These are phyloP conservation scores for Brettanomyces nanus DNA, from an alignment of 805 yeast genomes.

Conservation along the genomic window DNA sequence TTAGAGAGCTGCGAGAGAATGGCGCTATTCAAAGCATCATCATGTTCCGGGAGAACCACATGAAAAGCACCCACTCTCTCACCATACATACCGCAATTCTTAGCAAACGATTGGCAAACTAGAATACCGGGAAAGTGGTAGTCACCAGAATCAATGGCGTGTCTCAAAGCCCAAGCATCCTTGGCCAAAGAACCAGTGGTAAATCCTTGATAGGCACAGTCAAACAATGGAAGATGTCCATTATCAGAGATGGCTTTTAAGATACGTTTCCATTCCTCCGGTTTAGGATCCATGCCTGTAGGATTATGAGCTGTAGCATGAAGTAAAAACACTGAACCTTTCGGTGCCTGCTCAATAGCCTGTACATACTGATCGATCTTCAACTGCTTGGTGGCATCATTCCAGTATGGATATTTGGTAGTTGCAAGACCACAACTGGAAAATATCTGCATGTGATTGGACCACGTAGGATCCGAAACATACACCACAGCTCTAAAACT, in stretches of 20 bases:
- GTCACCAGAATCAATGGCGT: constrained; percentile 42
- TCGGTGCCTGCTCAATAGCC: constrained; percentile 57
- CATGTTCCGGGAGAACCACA: constrained; percentile 44
- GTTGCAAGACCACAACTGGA: constrained; percentile 59
- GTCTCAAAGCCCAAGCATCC: constrained; percentile 78
- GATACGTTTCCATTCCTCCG: constrained; percentile 71
- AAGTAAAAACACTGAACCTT: constrained; percentile 71
- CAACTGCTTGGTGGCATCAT: constrained; percentile 58
- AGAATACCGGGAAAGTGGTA: constrained; percentile 47
- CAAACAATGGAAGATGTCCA: constrained; percentile 76
- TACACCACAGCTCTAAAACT: constrained; percentile 41
- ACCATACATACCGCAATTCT: constrained; percentile 95
- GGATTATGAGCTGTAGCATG: constrained; percentile 99
- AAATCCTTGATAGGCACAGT: constrained; percentile 95
- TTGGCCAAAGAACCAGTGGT: constrained; percentile 79
- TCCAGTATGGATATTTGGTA: constrained; percentile 80
- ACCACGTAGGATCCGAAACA: constrained; percentile 94
- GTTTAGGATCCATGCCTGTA: constrained; percentile 90
- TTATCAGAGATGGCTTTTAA: constrained; percentile 50
- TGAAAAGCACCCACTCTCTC: constrained; percentile 96
- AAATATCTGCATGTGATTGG: constrained; percentile 85
- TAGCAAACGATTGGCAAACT: constrained; percentile 93
- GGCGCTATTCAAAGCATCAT: constrained; percentile 40
- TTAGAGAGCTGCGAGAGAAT: constrained; percentile 68
- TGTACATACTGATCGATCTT: constrained; percentile 61